These are phyloP conservation scores for Poa annua DNA, from an alignment of 176 grass and related monocot species.

Conservation along the genomic window DNA sequence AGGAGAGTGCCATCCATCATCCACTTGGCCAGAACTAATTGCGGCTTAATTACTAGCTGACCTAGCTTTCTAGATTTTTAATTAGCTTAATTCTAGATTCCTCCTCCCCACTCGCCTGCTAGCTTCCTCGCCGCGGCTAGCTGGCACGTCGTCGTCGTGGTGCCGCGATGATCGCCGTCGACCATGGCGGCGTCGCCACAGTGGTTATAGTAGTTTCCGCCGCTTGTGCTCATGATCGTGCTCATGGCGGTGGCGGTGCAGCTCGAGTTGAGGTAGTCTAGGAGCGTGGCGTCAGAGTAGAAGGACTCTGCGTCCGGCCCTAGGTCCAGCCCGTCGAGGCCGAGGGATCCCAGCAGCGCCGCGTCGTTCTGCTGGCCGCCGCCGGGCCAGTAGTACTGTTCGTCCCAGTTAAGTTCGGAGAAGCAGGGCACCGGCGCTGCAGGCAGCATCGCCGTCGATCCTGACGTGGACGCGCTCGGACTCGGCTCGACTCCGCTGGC, in stretches of 20 bases:
- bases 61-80: constrained; percentile 23
- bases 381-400: constrained; percentile 15
- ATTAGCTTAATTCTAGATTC: constrained; percentile 55
- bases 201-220: not conserved
- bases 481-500: constrained; percentile 17
- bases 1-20: constrained; percentile 40
- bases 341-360: constrained; percentile 28
- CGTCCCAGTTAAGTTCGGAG: constrained; percentile 51
- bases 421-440: constrained; percentile 54
- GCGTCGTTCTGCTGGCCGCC: constrained; percentile 41
- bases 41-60: constrained; percentile 14
- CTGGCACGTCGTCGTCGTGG: constrained; percentile 53
- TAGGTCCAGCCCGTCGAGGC: constrained; percentile 64
- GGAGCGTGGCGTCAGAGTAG: constrained; percentile 49
- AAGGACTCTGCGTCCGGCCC: constrained; percentile 31
- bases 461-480: constrained; percentile 56
- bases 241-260: constrained; percentile 34
- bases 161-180: not conserved
- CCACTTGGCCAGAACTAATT: constrained; percentile 20
- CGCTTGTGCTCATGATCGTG: not conserved
- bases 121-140: constrained; percentile 50
- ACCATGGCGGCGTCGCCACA: constrained; percentile 3
- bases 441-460: constrained; percentile 45
- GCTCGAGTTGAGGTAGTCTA: constrained; percentile 57
- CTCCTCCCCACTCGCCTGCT: constrained; percentile 65